These are phyloP conservation scores for Taphrina sp. DNA, from an alignment of 1,139 yeast species.

Conservation along the genomic window DNA sequence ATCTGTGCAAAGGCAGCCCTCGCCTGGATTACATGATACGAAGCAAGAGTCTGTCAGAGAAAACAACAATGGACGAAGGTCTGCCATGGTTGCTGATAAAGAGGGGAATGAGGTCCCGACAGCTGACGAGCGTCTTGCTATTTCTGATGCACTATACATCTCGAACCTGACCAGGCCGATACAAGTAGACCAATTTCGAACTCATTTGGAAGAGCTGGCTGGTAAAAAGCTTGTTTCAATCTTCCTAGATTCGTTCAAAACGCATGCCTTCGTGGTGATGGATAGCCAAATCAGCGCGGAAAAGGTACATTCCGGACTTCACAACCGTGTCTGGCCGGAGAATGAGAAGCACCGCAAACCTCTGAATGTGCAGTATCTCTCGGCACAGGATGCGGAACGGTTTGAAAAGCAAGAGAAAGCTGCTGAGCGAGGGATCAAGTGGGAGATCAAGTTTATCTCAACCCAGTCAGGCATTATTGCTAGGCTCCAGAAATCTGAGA, in stretches of 20 bases:
- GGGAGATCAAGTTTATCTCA: background rate
- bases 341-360: background rate
- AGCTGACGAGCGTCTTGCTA: background rate
- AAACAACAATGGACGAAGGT: no score
- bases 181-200: background rate
- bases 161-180: background rate
- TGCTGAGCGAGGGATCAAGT: background rate
- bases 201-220: background rate
- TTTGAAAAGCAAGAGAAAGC: background rate
- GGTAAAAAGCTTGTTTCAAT: background rate
- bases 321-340: background rate
- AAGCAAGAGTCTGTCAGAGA: no score
- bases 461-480: background rate
- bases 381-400: background rate
- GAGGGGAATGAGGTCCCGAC: background rate
- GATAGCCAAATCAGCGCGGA: background rate
- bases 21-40: background rate
- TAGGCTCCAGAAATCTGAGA: background rate
- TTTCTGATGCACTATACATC: no score
- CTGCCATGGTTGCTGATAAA: no score
- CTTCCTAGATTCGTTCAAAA: background rate
- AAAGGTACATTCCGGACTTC: background rate
- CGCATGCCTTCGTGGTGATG: background rate
- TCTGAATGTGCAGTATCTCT: background rate
- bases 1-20: background rate